Evolutionary conservation across 2,329 filamentous ascomycete genomes (phyloP), one percentile per base, ranked within the genome.

Genomic region (Xylaria hypoxylon): DNA sequence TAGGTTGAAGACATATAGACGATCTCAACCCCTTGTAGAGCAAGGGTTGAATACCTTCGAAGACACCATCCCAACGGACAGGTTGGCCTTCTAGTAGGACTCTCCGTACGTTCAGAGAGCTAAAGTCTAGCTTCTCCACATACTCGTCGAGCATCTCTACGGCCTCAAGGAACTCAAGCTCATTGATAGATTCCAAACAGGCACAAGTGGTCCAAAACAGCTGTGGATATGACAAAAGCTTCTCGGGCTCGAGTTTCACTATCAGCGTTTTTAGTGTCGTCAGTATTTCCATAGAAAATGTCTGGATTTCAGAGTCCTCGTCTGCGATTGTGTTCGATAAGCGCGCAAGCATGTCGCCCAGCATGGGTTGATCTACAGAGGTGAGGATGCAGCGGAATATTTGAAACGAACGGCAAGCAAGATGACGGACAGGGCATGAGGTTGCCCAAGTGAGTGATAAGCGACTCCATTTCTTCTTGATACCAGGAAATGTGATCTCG

Each of bases 141-240:
- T 97, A 89, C 74, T 92, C 92, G 65, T 97, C 92, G 10, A 99
- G 85, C 92, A 99, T 97, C 59, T 92, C 90, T 13, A 97, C 83
- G 24, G 92, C 94, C 77, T 97, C 96, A 68, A 96, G 87, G 69
- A 97, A 99, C 75, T 99, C 96, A 24, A 91, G 88, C 79, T 99
- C 96, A 70, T 98, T 97, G 75, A 98, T 97, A 0, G 96, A 98
- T 75, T 98, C 94, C 22, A 99, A 82, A 77, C 96, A 99, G 11
- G 96, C 96, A 74, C 94, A 97, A 0, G 93, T 97, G 0, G 95
- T 97, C 96, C 96, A 99, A 79, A 99, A 98, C 0, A 99, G 83
- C 75, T 98, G 95, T 1, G 96, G 96, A 71, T 97, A 97, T n/a
- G 90, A 89, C 53, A 97, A 80, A 1, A 99, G 84, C 76, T 94